Base-by-base conservation (phyloP, 2,329 filamentous ascomycete genomes). In the Ascochyta viciae-villosae region DNA sequence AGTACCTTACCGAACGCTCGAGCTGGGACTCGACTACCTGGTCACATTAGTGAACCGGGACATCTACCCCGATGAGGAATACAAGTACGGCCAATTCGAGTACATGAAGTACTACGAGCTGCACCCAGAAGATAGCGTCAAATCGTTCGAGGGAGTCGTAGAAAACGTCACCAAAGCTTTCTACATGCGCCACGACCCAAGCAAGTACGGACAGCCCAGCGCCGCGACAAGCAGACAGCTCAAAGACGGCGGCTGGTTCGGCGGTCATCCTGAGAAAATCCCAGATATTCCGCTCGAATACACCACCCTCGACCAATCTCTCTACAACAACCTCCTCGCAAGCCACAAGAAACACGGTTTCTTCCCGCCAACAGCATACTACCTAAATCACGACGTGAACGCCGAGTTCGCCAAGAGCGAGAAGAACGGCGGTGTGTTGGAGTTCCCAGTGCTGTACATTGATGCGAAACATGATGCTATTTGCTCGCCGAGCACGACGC, bases 61-160 rank as follows among this genome's bases (percentile, higher is more conserved):
- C 0, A 46, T 81, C 9, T 83, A 83, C 58, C 81, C 81, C 0
- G 71, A 66, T 15, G 75, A 77, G 27, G 47, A 81, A 57, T 81
- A 74, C 41, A 72, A 75, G 1, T 70, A 65, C 35, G 75, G 74
- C 4, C 75, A 75, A 50, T 77, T 68, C 64, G 63, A 70, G 4
- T 77, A 77, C 59, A 65, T 70, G 57, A 55, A 52, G 13, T 74
- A 67, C 58, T 75, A 77, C 52, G 65, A 72, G 35, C 40, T 61
- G 5, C n/a, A 66, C 8, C 46, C 65, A 0, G 65, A 63, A 6
- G 24, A 58, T 15, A 59, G 50, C 33, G 45, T 55, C n/a, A 56
- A 60, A 19, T 42, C 56, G 8, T 72, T 72, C 26, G 70, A 70
- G 1, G 51, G 53, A 1, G 50, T 69, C 10, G 27, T 56, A n/a